Conservation (phyloP, 768 basidiomycete species). For the Amanita molliuscula region DNA sequence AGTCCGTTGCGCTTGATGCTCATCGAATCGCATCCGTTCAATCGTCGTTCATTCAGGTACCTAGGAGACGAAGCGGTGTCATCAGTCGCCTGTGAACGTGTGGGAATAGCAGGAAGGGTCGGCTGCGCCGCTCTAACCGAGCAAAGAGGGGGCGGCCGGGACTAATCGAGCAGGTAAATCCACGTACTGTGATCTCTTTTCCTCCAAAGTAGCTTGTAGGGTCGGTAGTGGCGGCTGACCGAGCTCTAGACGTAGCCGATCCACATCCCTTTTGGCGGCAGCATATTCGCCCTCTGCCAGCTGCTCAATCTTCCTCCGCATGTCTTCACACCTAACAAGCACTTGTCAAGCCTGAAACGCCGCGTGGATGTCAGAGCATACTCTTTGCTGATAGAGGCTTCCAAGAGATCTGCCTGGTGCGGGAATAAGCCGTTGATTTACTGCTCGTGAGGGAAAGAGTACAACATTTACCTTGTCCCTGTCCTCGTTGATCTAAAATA, state of each 20-base stretch:
- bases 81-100: neutral
- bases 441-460: constrained; percentile 5
- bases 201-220: constrained; percentile 65
- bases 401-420: constrained; percentile 54
- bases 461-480: constrained; percentile 47
- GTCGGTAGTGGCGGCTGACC: constrained; percentile 67
- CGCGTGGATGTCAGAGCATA: constrained; percentile 20
- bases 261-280: constrained; percentile 65
- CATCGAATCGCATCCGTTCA: constrained; percentile 33
- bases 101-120: neutral
- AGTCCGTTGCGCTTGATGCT: constrained; percentile 19
- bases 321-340: constrained; percentile 45
- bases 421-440: constrained; percentile 2
- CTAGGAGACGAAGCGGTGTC: constrained; percentile 20
- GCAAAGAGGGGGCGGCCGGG: constrained; percentile 1
- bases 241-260: constrained; percentile 63
- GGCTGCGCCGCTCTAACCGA: neutral
- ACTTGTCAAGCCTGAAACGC: neutral
- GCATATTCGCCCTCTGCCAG: constrained; percentile 74
- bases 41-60: constrained; percentile 53
- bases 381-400: constrained; percentile 61
- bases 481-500: constrained; percentile 63
- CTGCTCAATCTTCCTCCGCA: constrained; percentile 52
- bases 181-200: constrained; percentile 46
- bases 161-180: constrained; percentile 5